Base-by-base conservation (phyloP, 169 alveolate genomes). In the Eimeria brunetti region DNA sequence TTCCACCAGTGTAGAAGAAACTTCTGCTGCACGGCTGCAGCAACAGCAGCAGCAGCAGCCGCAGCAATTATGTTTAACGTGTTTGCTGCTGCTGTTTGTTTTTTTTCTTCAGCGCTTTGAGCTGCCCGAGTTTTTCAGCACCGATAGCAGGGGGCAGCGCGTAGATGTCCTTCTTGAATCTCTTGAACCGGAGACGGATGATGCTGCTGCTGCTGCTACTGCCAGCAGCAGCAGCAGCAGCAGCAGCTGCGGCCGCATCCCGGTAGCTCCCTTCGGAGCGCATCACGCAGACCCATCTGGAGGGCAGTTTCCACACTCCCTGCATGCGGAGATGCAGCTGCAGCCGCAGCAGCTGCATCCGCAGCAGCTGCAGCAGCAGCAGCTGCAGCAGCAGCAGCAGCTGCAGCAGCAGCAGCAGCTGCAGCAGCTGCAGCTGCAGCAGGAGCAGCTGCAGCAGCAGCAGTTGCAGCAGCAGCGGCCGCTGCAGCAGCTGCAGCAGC, bases 51-150 rank as follows among this genome's bases (percentile, higher is more conserved):
- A 71, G 85, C 85, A 75, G 85, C 85, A 75, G 85, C 60, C 0
- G 85, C 85, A 75, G 56, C 85, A 75, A 9, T n/a, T 51, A 16
- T 24, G 49, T 20, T 6, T 30, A 12, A 2, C 67, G 22, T 20
- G 88, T 78, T 78, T 78, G 88, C 88, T 78, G 88, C 88, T 78
- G 88, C 67, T 12, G 73, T 62, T 62, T 2, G 22, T 67, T n/a
- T 51, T 44, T 3, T 38, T 33, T 5, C 22, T 58, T 30, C 91
- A 84, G 91, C 76, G 36, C 91, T 27, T 56, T 18, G 58, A 58
- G 91, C 91, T 84, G 41, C 91, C 91, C 4, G 91, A 27, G 46
- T 84, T 84, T 60, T 84, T 84, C 46, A 84, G 78, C 60, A 84
- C 91, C 1, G 78, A 84, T 38, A 36, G 58, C 5, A 84, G 91